Conservation (phyloP, 495 filamentous ascomycete species). For the Xylaria flabelliformis region DNA sequence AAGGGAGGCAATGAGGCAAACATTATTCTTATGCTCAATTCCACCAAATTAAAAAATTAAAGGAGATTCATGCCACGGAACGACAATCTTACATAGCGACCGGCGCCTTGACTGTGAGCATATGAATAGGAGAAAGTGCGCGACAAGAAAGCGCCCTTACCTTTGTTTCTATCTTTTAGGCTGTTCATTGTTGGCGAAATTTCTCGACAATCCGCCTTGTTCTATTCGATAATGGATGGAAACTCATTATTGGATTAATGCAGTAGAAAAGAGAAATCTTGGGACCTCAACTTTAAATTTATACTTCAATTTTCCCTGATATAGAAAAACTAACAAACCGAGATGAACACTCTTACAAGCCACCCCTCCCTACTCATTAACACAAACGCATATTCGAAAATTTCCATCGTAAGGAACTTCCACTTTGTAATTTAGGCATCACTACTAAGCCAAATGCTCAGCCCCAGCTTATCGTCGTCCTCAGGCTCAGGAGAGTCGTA, state of each 20-base stretch:
- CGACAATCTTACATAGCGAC: not conserved
- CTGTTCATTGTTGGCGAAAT: not conserved
- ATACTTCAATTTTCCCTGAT: not conserved
- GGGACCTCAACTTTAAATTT: not conserved
- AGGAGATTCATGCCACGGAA: not conserved
- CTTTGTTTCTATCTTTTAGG: not conserved
- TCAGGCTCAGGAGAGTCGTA: conserved; percentile 19
- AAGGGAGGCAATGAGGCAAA: not conserved
- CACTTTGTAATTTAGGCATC: not conserved
- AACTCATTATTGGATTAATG: not conserved
- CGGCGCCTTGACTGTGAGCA: not conserved
- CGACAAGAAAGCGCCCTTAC: not conserved
- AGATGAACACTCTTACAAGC: not conserved
- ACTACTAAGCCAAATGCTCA: conserved; percentile 6
- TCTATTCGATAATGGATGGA: not conserved
- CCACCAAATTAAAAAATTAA: not conserved
- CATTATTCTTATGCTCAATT: not conserved
- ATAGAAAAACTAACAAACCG: not conserved
- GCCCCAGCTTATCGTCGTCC: not conserved
- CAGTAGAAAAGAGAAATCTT: not conserved
- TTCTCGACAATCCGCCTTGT: not conserved
- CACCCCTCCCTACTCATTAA: not conserved
- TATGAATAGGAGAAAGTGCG: not conserved
- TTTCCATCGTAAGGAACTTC: not conserved
- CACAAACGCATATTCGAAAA: not conserved